phyloP scores from a whole-genome alignment of 768 basidiomycete species.

The Tulasnella sp. region DNA sequence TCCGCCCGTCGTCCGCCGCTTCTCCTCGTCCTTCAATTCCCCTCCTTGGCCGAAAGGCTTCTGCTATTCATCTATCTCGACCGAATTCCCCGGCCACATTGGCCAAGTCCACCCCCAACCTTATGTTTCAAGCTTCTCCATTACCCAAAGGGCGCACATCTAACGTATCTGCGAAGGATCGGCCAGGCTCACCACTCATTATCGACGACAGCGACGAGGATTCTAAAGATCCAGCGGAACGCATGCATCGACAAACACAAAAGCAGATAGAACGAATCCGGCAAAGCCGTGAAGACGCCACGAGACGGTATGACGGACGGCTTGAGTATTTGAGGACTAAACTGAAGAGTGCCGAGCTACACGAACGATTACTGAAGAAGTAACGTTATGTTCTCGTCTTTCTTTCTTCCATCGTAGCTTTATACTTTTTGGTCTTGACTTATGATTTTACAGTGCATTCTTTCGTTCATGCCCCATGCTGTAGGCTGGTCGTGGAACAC shows the following conservation, averaged over 20 bases:
- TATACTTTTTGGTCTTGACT: neutral
- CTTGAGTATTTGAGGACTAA: slow-evolving; percentile 71
- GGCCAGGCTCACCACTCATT: slow-evolving; percentile 1
- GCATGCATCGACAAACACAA: neutral
- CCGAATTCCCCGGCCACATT: neutral
- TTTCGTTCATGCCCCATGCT: neutral
- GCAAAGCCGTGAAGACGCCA: slow-evolving; percentile 55
- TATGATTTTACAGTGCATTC: neutral
- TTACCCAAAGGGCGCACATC: neutral
- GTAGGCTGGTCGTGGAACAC: neutral
- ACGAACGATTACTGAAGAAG: slow-evolving; percentile 47
- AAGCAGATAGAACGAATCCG: slow-evolving; percentile 42
- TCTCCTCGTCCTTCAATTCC: neutral
- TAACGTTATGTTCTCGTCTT: neutral
- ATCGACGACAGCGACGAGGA: neutral
- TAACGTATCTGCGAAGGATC: neutral
- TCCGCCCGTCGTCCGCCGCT: neutral
- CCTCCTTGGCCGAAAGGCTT: too few species aligned
- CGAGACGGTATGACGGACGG: slow-evolving; percentile 56
- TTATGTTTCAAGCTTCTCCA: neutral
- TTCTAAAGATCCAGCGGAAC: neutral
- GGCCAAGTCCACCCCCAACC: slow-evolving; percentile 3
- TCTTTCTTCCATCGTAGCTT: neutral
- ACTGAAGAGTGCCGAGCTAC: slow-evolving; percentile 70
- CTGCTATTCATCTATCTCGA: too few species aligned